A percentile compares a stretch with the other conserved stretches of the same genome.
These are phyloP conservation scores for Hypoxylon lienhwacheense DNA, from an alignment of 495 filamentous ascomycete genomes.

Conservation along the genomic window DNA sequence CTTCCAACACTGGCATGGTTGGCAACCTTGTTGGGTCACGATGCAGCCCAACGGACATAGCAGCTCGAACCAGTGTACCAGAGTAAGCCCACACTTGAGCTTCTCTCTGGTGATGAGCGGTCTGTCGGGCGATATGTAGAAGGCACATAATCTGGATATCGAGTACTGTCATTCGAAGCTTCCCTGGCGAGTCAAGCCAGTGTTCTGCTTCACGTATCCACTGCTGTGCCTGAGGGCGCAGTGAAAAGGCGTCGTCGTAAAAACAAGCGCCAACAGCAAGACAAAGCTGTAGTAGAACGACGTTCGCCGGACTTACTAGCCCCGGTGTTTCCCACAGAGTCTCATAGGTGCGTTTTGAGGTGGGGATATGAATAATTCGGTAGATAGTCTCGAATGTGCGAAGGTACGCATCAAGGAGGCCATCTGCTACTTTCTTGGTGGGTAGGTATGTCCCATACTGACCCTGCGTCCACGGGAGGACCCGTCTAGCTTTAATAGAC, in stretches of 20 bases:
- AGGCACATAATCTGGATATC: conserved; percentile 60
- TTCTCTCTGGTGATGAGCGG: conserved; percentile 50
- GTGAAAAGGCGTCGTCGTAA: conserved; percentile 50
- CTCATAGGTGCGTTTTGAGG: conserved; percentile 53
- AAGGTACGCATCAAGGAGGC: conserved; percentile 52
- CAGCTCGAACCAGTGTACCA: conserved; percentile 57
- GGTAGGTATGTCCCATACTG: conserved; percentile 39
- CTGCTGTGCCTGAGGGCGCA: conserved; percentile 54
- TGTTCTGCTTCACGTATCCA: conserved; percentile 64
- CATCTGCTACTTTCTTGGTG: conserved; percentile 43
- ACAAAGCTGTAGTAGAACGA: conserved; percentile 60
- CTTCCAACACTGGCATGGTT: conserved; percentile 49
- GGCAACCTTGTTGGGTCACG: conserved; percentile 52
- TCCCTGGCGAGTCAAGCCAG: conserved; percentile 60
- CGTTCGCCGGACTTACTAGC: conserved; percentile 41
- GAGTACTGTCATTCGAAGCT: conserved; percentile 55
- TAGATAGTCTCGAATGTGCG: conserved; percentile 54
- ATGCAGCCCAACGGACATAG: conserved; percentile 62
- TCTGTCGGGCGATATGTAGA: conserved; percentile 59
- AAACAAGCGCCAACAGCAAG: conserved; percentile 60
- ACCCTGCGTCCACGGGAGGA: conserved; percentile 35
- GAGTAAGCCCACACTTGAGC: conserved; percentile 60
- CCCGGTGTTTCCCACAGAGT: conserved; percentile 39
- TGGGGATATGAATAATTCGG: conserved; percentile 53
- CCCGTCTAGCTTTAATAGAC: conserved; percentile 47